phyloP scores from a whole-genome alignment of 2,329 filamentous ascomycete genomes.

The Cryphonectria carpinicola region DNA sequence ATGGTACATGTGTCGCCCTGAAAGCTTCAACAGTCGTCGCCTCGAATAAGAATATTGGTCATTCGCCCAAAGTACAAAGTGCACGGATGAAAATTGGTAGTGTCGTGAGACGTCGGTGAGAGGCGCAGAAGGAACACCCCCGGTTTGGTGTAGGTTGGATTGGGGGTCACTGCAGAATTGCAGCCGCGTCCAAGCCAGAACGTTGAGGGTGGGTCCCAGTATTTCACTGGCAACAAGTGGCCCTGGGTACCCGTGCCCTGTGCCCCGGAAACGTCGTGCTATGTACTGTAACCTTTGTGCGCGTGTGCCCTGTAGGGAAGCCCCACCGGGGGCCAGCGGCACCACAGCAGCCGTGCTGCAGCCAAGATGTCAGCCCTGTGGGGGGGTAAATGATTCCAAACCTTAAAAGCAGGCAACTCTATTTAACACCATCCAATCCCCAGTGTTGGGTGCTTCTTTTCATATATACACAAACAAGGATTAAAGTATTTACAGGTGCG shows the following conservation, averaged over 20 bases:
- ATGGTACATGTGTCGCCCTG: neutral
- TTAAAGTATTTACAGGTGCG: neutral
- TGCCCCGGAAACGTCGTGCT: too few species aligned
- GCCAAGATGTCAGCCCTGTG: neutral
- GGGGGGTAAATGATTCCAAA: neutral
- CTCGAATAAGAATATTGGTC: neutral
- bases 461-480: neutral
- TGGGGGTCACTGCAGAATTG: neutral
- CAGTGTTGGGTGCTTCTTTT: neutral
- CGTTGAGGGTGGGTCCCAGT: neutral
- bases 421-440: neutral
- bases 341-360: neutral
- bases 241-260: neutral
- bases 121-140: neutral
- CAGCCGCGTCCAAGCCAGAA: slow-evolving; percentile 7
- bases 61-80: slow-evolving; percentile 1
- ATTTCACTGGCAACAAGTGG: neutral
- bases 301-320: neutral
- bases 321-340: neutral
- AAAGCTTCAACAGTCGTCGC: neutral
- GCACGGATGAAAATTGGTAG: neutral
- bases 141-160: neutral
- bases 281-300: neutral
- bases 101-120: slow-evolving; percentile 7
- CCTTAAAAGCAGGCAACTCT: neutral